These are phyloP conservation scores for Umbelopsis sp. DNA, from an alignment of 371 early-diverging fungal species.

Conservation along the genomic window DNA sequence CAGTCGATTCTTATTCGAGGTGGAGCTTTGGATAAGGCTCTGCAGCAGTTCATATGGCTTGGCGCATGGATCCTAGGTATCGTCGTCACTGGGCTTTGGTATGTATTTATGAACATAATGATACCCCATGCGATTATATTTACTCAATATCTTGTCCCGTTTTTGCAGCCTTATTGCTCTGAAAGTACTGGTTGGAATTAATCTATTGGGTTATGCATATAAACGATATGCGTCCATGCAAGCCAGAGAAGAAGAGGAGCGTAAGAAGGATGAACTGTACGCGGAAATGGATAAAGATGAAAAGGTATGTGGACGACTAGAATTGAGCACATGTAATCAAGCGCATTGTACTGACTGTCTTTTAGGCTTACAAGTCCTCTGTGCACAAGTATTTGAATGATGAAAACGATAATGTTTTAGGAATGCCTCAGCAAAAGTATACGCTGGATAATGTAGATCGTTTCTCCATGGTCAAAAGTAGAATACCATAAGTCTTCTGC, in stretches of 20 bases:
- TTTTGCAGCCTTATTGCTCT: slow-evolving; percentile 56
- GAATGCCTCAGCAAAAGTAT: slow-evolving; percentile 45
- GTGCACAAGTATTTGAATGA: slow-evolving; percentile 39
- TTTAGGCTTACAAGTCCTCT: slow-evolving; percentile 28
- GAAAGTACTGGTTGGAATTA: slow-evolving; percentile 76
- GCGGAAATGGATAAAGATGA: slow-evolving; percentile 64
- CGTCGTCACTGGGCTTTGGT: slow-evolving; percentile 37
- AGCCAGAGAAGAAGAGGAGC: slow-evolving; percentile 56
- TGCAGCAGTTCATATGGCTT: slow-evolving; percentile 26
- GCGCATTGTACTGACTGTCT: not conserved
- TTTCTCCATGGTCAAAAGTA: slow-evolving; percentile 88
- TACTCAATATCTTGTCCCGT: not conserved
- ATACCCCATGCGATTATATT: not conserved
- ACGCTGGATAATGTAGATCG: slow-evolving; percentile 88
- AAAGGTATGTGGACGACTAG: slow-evolving; percentile 36
- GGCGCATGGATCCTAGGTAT: slow-evolving; percentile 31
- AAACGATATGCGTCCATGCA: slow-evolving; percentile 64
- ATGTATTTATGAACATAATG: slow-evolving; percentile 4
- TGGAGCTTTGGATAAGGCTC: slow-evolving; percentile 2
- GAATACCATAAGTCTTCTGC: slow-evolving; percentile 70
- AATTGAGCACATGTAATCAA: not conserved
- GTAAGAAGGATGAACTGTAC: slow-evolving; percentile 48
- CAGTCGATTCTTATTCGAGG: not conserved
- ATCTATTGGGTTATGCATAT: slow-evolving; percentile 72
- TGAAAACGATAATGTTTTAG: slow-evolving; percentile 46